A percentile compares a stretch with the other conserved stretches of the same genome.
Conservation (phyloP, 2,329 filamentous ascomycete species). For the Ophiostoma piceae region DNA sequence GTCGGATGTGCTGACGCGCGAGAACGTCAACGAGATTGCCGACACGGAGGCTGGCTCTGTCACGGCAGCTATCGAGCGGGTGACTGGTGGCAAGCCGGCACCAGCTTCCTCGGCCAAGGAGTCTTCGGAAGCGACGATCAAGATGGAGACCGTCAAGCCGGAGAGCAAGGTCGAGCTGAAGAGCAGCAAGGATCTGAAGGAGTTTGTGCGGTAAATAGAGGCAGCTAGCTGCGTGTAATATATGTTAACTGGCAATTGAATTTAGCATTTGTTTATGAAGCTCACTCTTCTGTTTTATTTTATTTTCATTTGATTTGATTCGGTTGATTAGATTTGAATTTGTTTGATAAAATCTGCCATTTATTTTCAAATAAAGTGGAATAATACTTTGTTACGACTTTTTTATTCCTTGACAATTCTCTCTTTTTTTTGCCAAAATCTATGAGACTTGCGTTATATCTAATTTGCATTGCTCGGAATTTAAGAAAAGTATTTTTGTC, state of each 20-base stretch:
- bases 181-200: constrained; percentile 53
- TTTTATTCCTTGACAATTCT: no score
- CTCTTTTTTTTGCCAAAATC: no score
- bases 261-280: neutral
- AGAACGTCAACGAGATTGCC: constrained; percentile 86
- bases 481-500: no score
- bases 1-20: constrained; percentile 68
- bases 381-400: no score
- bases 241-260: neutral
- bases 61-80: constrained; percentile 51
- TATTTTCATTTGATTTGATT: no score
- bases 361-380: no score
- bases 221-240: neutral
- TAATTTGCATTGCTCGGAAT: no score
- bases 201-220: constrained; percentile 43
- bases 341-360: no score
- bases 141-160: constrained; percentile 51
- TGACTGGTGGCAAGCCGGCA: constrained; percentile 32
- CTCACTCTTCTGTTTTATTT: no score
- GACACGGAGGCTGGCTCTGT: constrained; percentile 70
- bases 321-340: no score
- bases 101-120: constrained; percentile 32
- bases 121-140: constrained; percentile 35
- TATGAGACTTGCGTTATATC: no score
- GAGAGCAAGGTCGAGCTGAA: constrained; percentile 65